Percentiles rank a stretch among this genome's conserved stretches.
Evolutionary conservation across 2,329 filamentous ascomycete species (phyloP).

Genomic region (Paecilomyces niveus): DNA sequence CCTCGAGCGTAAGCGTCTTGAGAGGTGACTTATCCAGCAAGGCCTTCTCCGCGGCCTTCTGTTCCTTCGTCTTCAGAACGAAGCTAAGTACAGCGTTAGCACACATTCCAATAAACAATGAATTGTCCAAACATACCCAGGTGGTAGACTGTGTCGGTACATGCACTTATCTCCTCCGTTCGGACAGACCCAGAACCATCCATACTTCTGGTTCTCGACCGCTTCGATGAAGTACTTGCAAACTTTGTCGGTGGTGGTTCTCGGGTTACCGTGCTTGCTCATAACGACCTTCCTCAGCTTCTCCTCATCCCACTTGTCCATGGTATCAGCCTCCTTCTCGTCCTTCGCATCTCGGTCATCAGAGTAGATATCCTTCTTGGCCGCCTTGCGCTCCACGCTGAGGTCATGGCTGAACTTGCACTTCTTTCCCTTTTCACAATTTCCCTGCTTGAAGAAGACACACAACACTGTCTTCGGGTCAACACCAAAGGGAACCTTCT

Average conservation of each 20-base stretch:
- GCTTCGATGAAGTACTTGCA: conserved; percentile 98
- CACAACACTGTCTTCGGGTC: conserved; percentile 97
- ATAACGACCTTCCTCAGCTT: conserved; percentile 84
- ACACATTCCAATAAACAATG: not conserved
- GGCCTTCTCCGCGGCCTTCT: conserved; percentile 90
- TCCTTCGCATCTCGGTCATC: conserved; percentile 67
- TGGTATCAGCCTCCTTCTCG: conserved; percentile 79
- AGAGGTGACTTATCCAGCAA: conserved; percentile 92
- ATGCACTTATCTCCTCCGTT: conserved; percentile 97
- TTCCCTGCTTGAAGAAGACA: conserved; percentile 94
- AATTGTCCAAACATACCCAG: conserved; percentile 55
- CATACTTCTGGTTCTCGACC: conserved; percentile 97
- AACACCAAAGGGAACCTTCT: conserved; percentile 96
- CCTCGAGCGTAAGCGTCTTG: conserved; percentile 89
- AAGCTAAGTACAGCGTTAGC: conserved; percentile 53
- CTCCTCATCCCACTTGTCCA: conserved; percentile 96
- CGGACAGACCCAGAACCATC: conserved; percentile 98
- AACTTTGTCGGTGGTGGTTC: conserved; percentile 93
- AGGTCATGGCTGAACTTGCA: conserved; percentile 97
- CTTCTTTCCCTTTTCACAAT: conserved; percentile 94
- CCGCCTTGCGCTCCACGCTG: conserved; percentile 79
- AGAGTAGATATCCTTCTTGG: conserved; percentile 86
- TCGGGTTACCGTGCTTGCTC: conserved; percentile 95
- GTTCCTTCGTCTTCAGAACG: conserved; percentile 95
- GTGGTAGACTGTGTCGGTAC: conserved; percentile 92